Evolutionary conservation across 2,329 filamentous ascomycete species (phyloP).

Genomic region (Fulvia fulva): DNA sequence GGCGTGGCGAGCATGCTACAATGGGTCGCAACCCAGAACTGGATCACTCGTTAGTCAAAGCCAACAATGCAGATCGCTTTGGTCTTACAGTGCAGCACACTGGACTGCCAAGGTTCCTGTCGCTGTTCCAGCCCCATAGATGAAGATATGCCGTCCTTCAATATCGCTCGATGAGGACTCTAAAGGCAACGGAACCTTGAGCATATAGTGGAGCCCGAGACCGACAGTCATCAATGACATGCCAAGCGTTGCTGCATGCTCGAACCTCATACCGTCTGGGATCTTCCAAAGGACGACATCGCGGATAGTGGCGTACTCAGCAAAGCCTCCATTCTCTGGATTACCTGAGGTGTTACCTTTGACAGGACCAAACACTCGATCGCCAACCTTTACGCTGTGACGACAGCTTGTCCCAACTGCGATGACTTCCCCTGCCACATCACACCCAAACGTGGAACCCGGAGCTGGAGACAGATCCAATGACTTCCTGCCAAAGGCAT

Average conservation of each 20-base stretch:
- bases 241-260: constrained; percentile 16
- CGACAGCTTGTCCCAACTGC: constrained; percentile 13
- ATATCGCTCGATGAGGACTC: not conserved
- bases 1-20: constrained; percentile 16
- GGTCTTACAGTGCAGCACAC: constrained; percentile 16
- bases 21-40: constrained; percentile 15
- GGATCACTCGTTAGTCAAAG: constrained; percentile 3
- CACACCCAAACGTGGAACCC: constrained; percentile 18
- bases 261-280: constrained; percentile 12
- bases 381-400: constrained; percentile 10
- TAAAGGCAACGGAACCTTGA: constrained; percentile 14
- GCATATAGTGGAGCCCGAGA: constrained; percentile 15
- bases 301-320: constrained; percentile 16
- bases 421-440: constrained; percentile 17
- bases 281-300: constrained; percentile 14
- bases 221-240: constrained; percentile 18
- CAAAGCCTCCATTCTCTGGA: constrained; percentile 17
- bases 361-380: constrained; percentile 18
- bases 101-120: constrained; percentile 18
- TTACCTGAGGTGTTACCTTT: constrained; percentile 16
- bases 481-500: constrained; percentile 15
- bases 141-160: constrained; percentile 8
- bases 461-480: constrained; percentile 19
- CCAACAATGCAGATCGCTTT: no score
- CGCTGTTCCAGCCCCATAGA: constrained; percentile 18